A percentile compares a stretch with the other conserved stretches of the same genome.
Evolutionary conservation across 2,329 filamentous ascomycete genomes (phyloP).

Genomic region (Catunica adiposa): DNA sequence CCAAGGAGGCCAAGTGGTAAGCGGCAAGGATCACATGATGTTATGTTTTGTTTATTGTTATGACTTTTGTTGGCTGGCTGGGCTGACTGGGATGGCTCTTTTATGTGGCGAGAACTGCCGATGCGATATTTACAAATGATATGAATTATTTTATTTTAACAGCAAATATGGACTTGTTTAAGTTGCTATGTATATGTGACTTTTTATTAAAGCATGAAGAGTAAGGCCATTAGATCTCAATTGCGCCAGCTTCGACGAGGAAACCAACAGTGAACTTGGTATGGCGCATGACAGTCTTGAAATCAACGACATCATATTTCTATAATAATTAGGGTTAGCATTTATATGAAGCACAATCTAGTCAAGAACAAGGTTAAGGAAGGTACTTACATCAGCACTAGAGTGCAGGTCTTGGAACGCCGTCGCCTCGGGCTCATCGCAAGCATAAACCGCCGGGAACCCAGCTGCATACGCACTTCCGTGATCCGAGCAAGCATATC

Average conservation of each 20-base stretch:
- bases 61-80: not conserved
- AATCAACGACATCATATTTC: conserved; percentile 23
- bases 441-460: conserved; percentile 25
- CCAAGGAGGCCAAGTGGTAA: conserved; percentile 43
- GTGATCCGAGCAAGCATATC: conserved; percentile 32
- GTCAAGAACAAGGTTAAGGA: not conserved
- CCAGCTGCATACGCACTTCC: conserved; percentile 22
- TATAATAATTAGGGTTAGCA: conserved; percentile 14
- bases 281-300: conserved; percentile 23
- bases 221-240: conserved; percentile 15
- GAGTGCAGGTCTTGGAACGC: conserved; percentile 22
- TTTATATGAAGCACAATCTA: not conserved
- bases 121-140: not conserved
- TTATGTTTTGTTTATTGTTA: not conserved
- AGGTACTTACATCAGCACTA: conserved; percentile 21
- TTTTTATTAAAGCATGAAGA: not conserved
- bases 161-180: not conserved
- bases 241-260: conserved; percentile 23
- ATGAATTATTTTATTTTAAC: not conserved
- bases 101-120: too few species aligned
- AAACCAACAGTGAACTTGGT: conserved; percentile 24
- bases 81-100: too few species aligned
- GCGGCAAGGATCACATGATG: not conserved
- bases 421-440: conserved; percentile 21
- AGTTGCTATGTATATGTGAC: too few species aligned